Evolutionary conservation across 2,329 filamentous ascomycete species (phyloP).

Genomic region (Endoconidiophora laricicola): DNA sequence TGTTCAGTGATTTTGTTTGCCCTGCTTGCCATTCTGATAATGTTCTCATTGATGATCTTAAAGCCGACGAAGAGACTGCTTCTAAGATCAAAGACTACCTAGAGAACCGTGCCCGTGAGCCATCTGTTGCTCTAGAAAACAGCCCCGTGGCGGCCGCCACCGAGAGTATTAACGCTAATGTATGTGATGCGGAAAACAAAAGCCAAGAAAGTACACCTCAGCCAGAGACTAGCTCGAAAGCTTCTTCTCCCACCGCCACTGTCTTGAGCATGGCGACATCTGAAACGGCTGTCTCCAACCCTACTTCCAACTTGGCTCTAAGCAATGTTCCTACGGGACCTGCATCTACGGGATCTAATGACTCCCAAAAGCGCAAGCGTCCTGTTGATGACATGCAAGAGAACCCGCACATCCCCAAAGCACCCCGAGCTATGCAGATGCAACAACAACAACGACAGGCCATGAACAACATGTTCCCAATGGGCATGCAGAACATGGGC

Average conservation of each 20-base stretch:
- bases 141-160: conserved; percentile 1
- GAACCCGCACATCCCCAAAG: conserved; percentile 47
- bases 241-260: conserved; percentile 5
- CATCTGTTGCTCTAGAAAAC: conserved; percentile 19
- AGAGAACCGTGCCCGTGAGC: conserved; percentile 8
- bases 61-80: conserved; percentile 61
- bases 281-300: conserved; percentile 1
- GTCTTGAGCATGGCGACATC: neutral
- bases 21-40: conserved; percentile 81
- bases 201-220: conserved; percentile 14
- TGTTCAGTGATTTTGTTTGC: conserved; percentile 95
- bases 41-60: conserved; percentile 82
- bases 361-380: conserved; percentile 52
- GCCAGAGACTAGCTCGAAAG: conserved; percentile 19
- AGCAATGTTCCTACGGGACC: neutral
- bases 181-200: conserved; percentile 12
- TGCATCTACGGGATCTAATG: conserved; percentile 12
- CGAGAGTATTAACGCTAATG: conserved; percentile 10
- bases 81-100: conserved; percentile 63
- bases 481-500: conserved; percentile 22
- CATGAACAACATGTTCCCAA: conserved; percentile 27
- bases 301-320: neutral
- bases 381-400: conserved; percentile 56
- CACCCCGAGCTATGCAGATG: conserved; percentile 47
- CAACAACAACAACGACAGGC: conserved; percentile 29